These are phyloP conservation scores for Pestalotiopsis sp. DNA, from an alignment of 2,329 filamentous ascomycete species.

Conservation along the genomic window DNA sequence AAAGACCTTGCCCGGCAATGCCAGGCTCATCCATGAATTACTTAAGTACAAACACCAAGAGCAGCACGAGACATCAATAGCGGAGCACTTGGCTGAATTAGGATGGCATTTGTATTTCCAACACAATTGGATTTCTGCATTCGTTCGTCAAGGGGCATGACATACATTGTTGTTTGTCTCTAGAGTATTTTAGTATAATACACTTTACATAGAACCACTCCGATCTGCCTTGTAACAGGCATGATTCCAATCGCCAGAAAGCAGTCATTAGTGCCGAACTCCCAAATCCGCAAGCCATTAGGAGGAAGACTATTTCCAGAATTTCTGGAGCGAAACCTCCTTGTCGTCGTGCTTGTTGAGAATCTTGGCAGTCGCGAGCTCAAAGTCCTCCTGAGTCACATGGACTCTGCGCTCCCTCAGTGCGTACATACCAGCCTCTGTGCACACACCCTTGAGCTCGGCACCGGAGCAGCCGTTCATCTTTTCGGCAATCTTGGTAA, in stretches of 20 bases:
- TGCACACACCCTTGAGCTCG: conserved; percentile 98
- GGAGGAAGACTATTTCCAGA: conserved; percentile 65
- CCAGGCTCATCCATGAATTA: too few relatives aligned
- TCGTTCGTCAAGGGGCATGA: neutral
- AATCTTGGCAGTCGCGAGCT: conserved; percentile 97
- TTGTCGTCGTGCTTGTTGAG: conserved; percentile 99
- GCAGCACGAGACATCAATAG: too few relatives aligned
- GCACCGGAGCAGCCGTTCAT: conserved; percentile 99
- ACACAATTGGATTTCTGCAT: neutral
- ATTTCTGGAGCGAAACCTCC: conserved; percentile 85
- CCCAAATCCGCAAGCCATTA: conserved; percentile 1
- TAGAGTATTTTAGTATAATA: conserved; percentile 7
- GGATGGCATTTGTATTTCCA: neutral
- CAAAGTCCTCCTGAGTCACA: conserved; percentile 98
- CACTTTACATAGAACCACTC: neutral
- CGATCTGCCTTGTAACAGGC: neutral
- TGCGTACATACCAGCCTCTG: conserved; percentile 97
- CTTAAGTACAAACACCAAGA: too few relatives aligned
- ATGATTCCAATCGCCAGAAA: neutral
- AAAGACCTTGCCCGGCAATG: too few relatives aligned
- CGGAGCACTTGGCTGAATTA: neutral
- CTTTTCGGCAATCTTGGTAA: conserved; percentile 98
- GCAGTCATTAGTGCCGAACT: conserved; percentile 8
- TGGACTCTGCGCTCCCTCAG: conserved; percentile 93
- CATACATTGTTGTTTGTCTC: neutral